Evolutionary conservation across 1,284 basidiomycete species (phyloP).

Genomic region (Schizophyllum amplum): DNA sequence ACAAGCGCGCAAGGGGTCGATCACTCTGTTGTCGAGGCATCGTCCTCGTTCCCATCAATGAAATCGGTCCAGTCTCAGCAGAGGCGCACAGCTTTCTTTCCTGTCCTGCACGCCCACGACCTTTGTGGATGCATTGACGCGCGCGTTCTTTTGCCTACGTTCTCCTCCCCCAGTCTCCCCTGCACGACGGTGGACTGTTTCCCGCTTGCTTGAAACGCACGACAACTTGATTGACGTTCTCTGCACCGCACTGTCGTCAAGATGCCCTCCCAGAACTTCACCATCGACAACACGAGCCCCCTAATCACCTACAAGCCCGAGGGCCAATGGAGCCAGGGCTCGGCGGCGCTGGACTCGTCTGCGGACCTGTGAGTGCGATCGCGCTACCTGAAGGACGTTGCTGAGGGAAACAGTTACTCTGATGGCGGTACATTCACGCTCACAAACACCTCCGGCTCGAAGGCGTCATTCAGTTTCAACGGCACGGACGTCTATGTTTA

Average conservation of each 20-base stretch:
- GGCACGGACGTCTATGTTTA: slow-evolving; percentile 27
- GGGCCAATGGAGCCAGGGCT: slow-evolving; percentile 9
- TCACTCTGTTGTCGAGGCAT: too few species aligned
- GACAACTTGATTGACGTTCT: too few species aligned
- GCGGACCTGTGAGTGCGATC: background rate
- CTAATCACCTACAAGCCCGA: slow-evolving; percentile 11
- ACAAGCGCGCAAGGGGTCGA: too few species aligned
- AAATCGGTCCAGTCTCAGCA: too few species aligned
- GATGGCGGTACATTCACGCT: slow-evolving; percentile 16
- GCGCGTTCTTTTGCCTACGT: slow-evolving; percentile 17
- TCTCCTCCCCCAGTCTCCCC: too few species aligned
- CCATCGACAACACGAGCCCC: slow-evolving; percentile 13
- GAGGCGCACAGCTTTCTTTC: too few species aligned
- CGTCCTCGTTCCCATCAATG: too few species aligned
- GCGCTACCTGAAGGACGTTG: too few species aligned
- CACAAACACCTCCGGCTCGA: slow-evolving; percentile 12
- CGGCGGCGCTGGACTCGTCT: slow-evolving; percentile 3
- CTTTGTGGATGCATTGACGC: slow-evolving; percentile 13
- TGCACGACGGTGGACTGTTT: too few species aligned
- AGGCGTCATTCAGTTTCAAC: slow-evolving; percentile 25
- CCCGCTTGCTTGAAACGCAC: too few species aligned
- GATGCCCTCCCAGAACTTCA: slow-evolving; percentile 13
- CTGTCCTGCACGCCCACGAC: slow-evolving; percentile 4
- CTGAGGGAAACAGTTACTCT: slow-evolving; percentile 8
- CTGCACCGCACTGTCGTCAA: slow-evolving; percentile 20